Evolutionary conservation across 768 basidiomycete species (phyloP), one percentile per base, ranked within the genome.

Genomic region (Leccinum broughii): DNA sequence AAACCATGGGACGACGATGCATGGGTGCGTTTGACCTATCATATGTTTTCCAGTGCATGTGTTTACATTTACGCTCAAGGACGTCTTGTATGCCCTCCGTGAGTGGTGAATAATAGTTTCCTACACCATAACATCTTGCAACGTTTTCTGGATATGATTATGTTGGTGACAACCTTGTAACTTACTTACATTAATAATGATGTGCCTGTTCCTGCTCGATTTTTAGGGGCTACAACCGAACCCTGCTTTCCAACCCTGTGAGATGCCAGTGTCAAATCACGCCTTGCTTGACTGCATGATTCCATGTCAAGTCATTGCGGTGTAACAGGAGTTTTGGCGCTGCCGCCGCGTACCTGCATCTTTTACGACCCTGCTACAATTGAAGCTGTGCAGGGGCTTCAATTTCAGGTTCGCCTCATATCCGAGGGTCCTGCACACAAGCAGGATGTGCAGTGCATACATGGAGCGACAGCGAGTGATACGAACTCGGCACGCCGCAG

Each of bases 1-100:
- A 81, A 78, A 61, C 78, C 80, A 6, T 80, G 79, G 78, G 79
- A 82, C 10, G 76, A 78, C 7, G 75, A 80, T 63, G 77, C 79
- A 52, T 60, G 67, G 61, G 80, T 79, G 61, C 20, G 77, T 68
- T 44, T 17, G 4, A 20, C 24, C 22, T 6, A 17, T 30, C 14
- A 24, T 10, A n/a, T 8, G 7, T n/a, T 28, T 39, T 17, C 26
- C 6, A n/a, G 7, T 22, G 6, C 4, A 3, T 32, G 48, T 24
- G 17, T 4, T 51, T 39, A 32, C 7, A 26, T 26, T 26, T 26
- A 26, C 24, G 24, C 24, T 10, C 54, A 37, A 70, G 64, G 69
- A 71, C 48, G n/a, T 66, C 37, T 20, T 71, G 61, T 1, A 50
- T 44, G 62, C 46, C 7, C 50, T 50, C 49, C 4, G 22, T 48